Evolutionary conservation across 2,329 filamentous ascomycete genomes (phyloP), one percentile per base, ranked within the genome.

Genomic region (Talaromyces funiculosus): DNA sequence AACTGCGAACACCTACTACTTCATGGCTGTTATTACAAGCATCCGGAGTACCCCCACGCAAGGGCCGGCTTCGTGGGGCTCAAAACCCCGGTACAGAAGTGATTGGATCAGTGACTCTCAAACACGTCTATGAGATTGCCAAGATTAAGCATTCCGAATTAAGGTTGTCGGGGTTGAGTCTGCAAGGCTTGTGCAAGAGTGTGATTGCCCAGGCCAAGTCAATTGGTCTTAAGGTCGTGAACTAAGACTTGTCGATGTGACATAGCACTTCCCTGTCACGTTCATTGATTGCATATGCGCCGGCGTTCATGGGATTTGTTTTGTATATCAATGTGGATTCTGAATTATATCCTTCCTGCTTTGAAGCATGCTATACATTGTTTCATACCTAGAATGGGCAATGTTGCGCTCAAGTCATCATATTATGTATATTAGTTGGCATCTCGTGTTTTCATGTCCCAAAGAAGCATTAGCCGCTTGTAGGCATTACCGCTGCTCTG

Each of bases 81-180:
- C 82, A 81, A 70, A 88, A 86, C 59, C 89, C 90, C 0, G 89
- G 87, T 0, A 82, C 87, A 63, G 90, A 96, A 67, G 85, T 80
- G 7, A 85, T 96, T n/a, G 94, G 93, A 61, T 88, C 85, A 3
- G 83, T 99, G 60, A 94, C 89, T 69, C 78, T 99, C 70, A 99
- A 99, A 81, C 94, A 99, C 78, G 81, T 99, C 22, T 97, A 92
- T 78, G 93, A 97, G 79, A 97, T 99, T 76, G 94, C 94, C 66
- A 92, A 90, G 82, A 95, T 99, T 71, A 99, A 99, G 83, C 88
- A 90, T 67, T 80, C 83, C 57, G 90, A 94, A 76, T 78, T 87
- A 63, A 82, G 90, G 61, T 76, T 93, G 64, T 90, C 89, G 2
- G 90, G 89, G 1, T 72, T 90, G 68, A 82, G 84, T 53, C 75